These are phyloP conservation scores for Monilinia fructicola DNA, from an alignment of 2,329 filamentous ascomycete genomes.

Conservation along the genomic window DNA sequence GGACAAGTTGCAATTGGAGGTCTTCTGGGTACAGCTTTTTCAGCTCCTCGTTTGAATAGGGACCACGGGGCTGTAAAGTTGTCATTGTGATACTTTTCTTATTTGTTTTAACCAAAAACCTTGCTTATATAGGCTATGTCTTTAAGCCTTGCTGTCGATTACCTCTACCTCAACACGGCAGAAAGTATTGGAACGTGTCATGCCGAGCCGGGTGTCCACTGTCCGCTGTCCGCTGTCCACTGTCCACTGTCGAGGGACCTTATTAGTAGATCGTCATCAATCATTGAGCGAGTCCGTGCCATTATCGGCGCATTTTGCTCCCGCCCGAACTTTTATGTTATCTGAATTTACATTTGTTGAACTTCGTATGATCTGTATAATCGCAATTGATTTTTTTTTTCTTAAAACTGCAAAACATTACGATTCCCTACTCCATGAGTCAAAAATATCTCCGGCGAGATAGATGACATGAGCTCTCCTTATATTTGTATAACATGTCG, in stretches of 20 bases:
- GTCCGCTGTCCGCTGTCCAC: too few relatives aligned
- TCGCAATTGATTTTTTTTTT: background rate
- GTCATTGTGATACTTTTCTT: constrained; percentile 61
- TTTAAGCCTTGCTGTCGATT: background rate
- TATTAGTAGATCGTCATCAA: background rate
- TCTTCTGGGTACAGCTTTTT: constrained; percentile 74
- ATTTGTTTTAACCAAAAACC: background rate
- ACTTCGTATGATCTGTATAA: background rate
- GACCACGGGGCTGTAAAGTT: constrained; percentile 67
- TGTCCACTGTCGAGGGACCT: too few relatives aligned
- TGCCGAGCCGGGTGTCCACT: background rate
- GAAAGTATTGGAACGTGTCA: background rate
- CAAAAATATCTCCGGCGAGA: background rate
- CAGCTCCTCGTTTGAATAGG: constrained; percentile 81
- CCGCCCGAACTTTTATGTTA: background rate
- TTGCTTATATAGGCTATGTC: background rate
- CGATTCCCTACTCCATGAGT: background rate
- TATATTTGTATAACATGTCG: constrained; percentile 39
- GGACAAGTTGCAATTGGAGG: constrained; percentile 83
- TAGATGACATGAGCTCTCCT: constrained; percentile 34
- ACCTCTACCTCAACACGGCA: background rate
- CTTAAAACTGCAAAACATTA: background rate
- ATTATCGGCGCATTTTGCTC: background rate
- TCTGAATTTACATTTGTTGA: constrained; percentile 4
- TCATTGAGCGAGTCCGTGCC: background rate